Conservation (phyloP, 1,139 yeast species). For the Geotrichum bryndzae region DNA sequence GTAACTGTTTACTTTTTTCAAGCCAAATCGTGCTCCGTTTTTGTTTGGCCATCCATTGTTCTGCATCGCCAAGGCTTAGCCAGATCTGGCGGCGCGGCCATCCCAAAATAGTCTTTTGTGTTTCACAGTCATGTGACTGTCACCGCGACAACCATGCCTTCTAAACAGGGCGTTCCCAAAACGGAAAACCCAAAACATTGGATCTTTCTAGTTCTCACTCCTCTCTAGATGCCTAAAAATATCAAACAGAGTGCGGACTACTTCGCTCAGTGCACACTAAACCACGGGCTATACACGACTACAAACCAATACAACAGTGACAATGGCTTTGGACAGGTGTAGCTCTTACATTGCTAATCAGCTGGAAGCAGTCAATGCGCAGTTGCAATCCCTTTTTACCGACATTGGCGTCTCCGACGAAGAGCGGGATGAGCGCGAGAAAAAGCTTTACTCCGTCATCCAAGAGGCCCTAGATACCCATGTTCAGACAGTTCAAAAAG, state of each 20-base stretch:
- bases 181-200: not conserved
- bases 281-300: not conserved
- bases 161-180: not conserved
- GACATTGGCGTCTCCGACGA: constrained; percentile 31
- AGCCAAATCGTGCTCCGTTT: too few species aligned
- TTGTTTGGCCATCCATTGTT: too few species aligned
- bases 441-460: constrained; percentile 28
- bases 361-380: constrained; percentile 25
- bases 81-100: not conserved
- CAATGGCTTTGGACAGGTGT: constrained; percentile 18
- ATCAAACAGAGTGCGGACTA: not conserved
- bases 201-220: not conserved
- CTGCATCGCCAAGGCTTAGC: not conserved
- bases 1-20: too few species aligned
- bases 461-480: constrained; percentile 30
- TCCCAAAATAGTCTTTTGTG: not conserved
- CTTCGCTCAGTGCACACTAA: not conserved
- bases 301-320: not conserved
- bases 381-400: constrained; percentile 30
- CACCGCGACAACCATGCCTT: not conserved
- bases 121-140: not conserved
- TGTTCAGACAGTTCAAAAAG: constrained; percentile 27
- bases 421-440: constrained; percentile 29
- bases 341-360: constrained; percentile 29
- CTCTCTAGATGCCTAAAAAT: not conserved